Percentiles rank a stretch among this genome's conserved stretches.
These are phyloP conservation scores for Aphanomyces stellatus DNA, from an alignment of 352 stramenopile species.

Conservation along the genomic window DNA sequence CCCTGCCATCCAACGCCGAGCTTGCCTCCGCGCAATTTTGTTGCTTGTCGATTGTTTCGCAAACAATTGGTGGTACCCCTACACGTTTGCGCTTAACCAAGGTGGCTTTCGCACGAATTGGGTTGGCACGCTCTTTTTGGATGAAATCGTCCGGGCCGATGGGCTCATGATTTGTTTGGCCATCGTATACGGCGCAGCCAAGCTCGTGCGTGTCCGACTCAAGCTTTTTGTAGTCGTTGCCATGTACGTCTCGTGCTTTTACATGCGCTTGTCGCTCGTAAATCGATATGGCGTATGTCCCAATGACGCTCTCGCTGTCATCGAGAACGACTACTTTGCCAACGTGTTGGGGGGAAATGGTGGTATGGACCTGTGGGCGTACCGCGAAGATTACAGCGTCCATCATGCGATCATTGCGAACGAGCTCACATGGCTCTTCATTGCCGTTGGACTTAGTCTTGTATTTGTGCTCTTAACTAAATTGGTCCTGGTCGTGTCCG, in stretches of 20 bases:
- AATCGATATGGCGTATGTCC: not conserved
- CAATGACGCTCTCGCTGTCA: not conserved
- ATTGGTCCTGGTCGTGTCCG: not conserved
- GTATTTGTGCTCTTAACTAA: not conserved
- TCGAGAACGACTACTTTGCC: constrained; percentile 10
- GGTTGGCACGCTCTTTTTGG: not conserved
- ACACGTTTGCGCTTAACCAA: not conserved
- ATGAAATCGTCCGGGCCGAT: not conserved
- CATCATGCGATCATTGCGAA: not conserved
- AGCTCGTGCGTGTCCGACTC: not conserved
- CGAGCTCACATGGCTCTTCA: not conserved
- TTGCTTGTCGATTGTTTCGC: not conserved
- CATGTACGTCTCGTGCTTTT: not conserved
- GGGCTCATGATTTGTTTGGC: not conserved
- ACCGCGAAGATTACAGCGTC: not conserved
- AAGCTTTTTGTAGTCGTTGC: not conserved
- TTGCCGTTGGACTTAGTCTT: not conserved
- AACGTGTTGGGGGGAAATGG: not conserved
- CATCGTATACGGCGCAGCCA: not conserved
- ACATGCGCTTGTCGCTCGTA: not conserved
- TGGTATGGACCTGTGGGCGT: constrained; percentile 7
- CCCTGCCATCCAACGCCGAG: not conserved
- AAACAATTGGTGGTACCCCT: not conserved
- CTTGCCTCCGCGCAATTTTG: not conserved
- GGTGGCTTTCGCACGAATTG: not conserved